A percentile compares a stretch with the other conserved stretches of the same genome.
These are phyloP conservation scores for Globisporangium solare DNA, from an alignment of 352 stramenopile genomes.

Conservation along the genomic window DNA sequence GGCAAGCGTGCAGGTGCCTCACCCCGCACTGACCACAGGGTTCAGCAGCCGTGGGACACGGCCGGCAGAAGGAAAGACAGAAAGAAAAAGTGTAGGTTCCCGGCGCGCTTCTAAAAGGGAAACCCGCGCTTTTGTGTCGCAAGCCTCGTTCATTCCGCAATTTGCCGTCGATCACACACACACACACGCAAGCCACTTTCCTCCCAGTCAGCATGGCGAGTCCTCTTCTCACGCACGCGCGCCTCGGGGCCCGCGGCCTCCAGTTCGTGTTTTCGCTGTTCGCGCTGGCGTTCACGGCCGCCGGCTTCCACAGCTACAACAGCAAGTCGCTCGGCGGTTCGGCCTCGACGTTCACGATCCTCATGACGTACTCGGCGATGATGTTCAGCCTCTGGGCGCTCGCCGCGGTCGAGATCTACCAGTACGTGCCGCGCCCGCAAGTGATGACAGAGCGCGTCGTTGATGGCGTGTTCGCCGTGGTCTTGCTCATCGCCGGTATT, in stretches of 20 bases:
- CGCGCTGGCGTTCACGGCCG: conserved; percentile 39
- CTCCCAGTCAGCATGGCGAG: too few relatives aligned
- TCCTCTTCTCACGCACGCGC: conserved; percentile 1
- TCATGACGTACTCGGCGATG: conserved; percentile 62
- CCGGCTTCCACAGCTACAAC: conserved; percentile 20
- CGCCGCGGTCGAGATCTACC: conserved; percentile 43
- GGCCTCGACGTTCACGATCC: conserved; percentile 43
- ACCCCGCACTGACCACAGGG: too few relatives aligned
- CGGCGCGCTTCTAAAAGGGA: too few relatives aligned
- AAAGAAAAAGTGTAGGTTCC: too few relatives aligned
- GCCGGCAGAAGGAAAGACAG: too few relatives aligned
- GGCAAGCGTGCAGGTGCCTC: too few relatives aligned
- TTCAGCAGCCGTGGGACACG: too few relatives aligned
- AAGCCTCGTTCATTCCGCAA: too few relatives aligned
- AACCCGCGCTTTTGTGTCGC: too few relatives aligned
- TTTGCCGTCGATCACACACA: too few relatives aligned
- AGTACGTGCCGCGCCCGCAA: conserved; percentile 23
- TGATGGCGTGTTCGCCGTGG: conserved; percentile 30
- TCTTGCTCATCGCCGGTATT: conserved; percentile 53
- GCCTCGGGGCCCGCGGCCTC: conserved; percentile 29
- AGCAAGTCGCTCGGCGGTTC: conserved; percentile 18
- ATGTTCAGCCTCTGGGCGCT: conserved; percentile 51
- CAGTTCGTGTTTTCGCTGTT: conserved; percentile 62
- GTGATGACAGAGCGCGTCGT: conserved; percentile 23
- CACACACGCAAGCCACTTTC: too few relatives aligned